A percentile compares a stretch with the other conserved stretches of the same genome.
phyloP scores from a whole-genome alignment of 768 basidiomycete species.

The Lactifluus hygrophoroides region DNA sequence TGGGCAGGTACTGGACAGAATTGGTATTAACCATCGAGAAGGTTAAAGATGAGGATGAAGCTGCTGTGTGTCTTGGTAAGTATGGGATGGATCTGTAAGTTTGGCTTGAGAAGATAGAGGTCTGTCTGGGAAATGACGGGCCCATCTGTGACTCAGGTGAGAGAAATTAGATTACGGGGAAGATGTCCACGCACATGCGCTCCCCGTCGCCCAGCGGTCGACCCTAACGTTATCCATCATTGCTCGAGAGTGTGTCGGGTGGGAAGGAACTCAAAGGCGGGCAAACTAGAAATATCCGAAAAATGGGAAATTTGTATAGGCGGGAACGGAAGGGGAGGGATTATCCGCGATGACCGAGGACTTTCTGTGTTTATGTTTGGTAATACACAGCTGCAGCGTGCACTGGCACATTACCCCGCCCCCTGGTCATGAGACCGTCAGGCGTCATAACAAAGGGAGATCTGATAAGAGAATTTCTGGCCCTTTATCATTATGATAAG shows the following conservation, averaged over 20 bases:
- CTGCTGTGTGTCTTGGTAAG: constrained; percentile 35
- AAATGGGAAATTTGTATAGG: neutral
- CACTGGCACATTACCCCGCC: neutral
- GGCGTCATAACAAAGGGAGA: neutral
- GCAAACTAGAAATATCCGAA: neutral
- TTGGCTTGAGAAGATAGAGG: constrained; percentile 64
- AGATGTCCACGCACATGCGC: constrained; percentile 7
- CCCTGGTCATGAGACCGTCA: neutral
- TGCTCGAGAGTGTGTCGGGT: neutral
- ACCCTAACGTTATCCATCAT: constrained; percentile 19
- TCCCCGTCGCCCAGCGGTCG: constrained; percentile 16
- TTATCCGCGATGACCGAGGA: neutral
- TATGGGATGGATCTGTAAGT: constrained; percentile 68
- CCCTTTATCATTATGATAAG: constrained; percentile 7
- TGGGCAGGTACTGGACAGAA: neutral
- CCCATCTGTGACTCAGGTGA: constrained; percentile 43
- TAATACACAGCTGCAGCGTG: neutral
- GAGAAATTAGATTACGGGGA: neutral
- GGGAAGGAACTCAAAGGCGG: neutral
- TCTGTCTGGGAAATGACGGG: constrained; percentile 76
- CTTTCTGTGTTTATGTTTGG: neutral
- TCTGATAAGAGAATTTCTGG: neutral
- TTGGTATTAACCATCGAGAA: constrained; percentile 47
- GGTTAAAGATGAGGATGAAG: constrained; percentile 66
- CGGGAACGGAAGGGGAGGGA: neutral